A percentile compares a stretch with the other conserved stretches of the same genome.
These are phyloP conservation scores for Suhomyces ambrosiae DNA, from an alignment of 1,139 yeast species.

Conservation along the genomic window DNA sequence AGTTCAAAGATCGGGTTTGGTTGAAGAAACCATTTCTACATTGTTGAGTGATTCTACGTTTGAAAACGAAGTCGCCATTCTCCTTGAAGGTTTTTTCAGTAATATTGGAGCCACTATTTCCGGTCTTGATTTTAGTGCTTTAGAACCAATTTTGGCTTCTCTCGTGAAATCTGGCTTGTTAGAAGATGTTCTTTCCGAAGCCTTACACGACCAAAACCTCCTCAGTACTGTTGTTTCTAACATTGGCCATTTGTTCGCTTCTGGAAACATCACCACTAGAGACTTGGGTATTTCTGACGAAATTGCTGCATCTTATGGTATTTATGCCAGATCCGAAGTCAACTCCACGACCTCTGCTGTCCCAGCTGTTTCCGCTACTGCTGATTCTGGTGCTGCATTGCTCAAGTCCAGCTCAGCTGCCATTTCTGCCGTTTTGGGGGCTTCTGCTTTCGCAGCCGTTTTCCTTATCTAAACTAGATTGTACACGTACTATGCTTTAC, in stretches of 20 bases:
- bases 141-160: slow-evolving; percentile 26
- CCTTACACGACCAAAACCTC: slow-evolving; percentile 29
- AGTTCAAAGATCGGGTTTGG: slow-evolving; percentile 32
- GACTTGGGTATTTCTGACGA: slow-evolving; percentile 21
- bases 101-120: slow-evolving; percentile 23
- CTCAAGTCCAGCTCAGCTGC: slow-evolving; percentile 5
- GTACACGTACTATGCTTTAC: slow-evolving; percentile 3
- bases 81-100: slow-evolving; percentile 30
- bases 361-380: slow-evolving; percentile 6
- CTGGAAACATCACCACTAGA: slow-evolving; percentile 16
- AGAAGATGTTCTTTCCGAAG: slow-evolving; percentile 27
- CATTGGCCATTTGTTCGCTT: slow-evolving; percentile 23
- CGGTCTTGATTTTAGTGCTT: slow-evolving; percentile 17
- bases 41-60: slow-evolving; percentile 32
- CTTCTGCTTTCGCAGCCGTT: slow-evolving; percentile 10
- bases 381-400: neutral
- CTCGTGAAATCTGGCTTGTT: slow-evolving; percentile 32
- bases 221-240: slow-evolving; percentile 27
- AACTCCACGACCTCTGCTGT: slow-evolving; percentile 4
- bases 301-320: slow-evolving; percentile 13
- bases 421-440: slow-evolving; percentile 10
- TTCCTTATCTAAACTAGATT: slow-evolving; percentile 7
- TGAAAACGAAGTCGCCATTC: slow-evolving; percentile 29
- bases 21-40: slow-evolving; percentile 29
- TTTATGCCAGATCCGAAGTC: neutral